These are phyloP conservation scores for Russula sp. DNA, from an alignment of 768 basidiomycete genomes.

Conservation along the genomic window DNA sequence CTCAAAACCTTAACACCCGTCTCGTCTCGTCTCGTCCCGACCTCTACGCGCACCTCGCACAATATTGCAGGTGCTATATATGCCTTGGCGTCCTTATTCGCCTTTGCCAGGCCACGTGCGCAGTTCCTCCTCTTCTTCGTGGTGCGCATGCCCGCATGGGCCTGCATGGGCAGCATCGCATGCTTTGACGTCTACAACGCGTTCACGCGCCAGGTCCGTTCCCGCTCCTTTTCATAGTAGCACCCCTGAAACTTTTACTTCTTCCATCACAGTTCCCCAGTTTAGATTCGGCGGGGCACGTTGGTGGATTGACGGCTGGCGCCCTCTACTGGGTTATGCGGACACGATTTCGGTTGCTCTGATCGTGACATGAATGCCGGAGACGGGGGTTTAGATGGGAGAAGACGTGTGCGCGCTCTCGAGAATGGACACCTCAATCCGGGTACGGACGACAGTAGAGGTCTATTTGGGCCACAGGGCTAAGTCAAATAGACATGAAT, in stretches of 20 bases:
- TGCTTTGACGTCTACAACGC: constrained; percentile 47
- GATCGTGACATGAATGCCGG: neutral
- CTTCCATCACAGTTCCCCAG: neutral
- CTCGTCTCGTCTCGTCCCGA: no score
- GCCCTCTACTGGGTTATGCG: constrained; percentile 19
- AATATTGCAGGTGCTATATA: constrained; percentile 56
- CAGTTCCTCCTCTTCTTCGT: constrained; percentile 70
- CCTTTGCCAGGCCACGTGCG: constrained; percentile 59
- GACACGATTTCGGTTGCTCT: constrained; percentile 5
- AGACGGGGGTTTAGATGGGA: neutral
- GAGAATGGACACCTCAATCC: neutral
- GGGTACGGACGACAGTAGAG: no score
- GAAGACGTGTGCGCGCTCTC: neutral
- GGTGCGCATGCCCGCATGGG: constrained; percentile 76
- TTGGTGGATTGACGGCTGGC: constrained; percentile 17
- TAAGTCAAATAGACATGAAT: no score
- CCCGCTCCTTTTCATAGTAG: neutral
- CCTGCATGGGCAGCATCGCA: constrained; percentile 61
- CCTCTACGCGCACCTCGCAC: neutral
- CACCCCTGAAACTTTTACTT: neutral
- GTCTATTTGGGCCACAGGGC: no score
- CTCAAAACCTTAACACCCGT: no score
- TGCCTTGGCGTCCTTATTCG: constrained; percentile 63
- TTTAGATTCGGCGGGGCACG: constrained; percentile 19
- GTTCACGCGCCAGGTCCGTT: constrained; percentile 31